Percentiles rank a stretch among this genome's conserved stretches.
Evolutionary conservation across 2,329 filamentous ascomycete species (phyloP).

Genomic region (Xylariaceae sp.): DNA sequence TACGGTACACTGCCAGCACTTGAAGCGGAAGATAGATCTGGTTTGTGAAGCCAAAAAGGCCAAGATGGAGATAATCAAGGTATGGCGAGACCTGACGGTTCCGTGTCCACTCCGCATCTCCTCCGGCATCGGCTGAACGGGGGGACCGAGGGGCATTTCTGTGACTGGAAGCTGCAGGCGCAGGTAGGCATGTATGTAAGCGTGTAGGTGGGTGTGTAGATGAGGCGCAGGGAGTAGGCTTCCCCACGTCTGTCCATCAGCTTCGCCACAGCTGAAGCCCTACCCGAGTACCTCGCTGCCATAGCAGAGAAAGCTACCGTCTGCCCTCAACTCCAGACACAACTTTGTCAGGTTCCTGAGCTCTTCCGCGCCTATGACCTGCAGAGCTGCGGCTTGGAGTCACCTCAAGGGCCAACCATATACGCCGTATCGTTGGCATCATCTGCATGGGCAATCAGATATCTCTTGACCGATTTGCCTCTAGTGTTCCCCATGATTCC

Average conservation of each 20-base stretch:
- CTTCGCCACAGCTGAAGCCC: slow-evolving; percentile 12
- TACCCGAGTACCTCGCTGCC: background rate
- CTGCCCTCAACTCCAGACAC: no score
- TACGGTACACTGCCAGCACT: no score
- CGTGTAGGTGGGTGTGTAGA: background rate
- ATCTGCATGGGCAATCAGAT: background rate
- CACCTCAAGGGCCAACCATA: no score
- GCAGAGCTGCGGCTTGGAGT: no score
- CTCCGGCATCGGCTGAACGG: background rate
- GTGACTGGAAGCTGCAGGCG: background rate
- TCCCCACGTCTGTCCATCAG: slow-evolving; percentile 2
- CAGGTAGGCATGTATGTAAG: background rate
- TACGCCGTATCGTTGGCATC: background rate
- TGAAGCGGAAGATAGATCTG: no score
- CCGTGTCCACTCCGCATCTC: no score
- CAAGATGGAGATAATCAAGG: no score
- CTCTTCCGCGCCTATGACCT: no score
- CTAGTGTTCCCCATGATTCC: background rate
- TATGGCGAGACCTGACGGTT: no score
- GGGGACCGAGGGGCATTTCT: background rate
- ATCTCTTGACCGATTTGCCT: background rate
- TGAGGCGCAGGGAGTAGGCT: no score
- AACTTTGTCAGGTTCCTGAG: no score
- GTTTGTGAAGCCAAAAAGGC: no score
- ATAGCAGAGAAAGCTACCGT: slow-evolving; percentile 1